Evolutionary conservation across 306 rosid genomes (phyloP).

Genomic region (Ormosia emarginata): DNA sequence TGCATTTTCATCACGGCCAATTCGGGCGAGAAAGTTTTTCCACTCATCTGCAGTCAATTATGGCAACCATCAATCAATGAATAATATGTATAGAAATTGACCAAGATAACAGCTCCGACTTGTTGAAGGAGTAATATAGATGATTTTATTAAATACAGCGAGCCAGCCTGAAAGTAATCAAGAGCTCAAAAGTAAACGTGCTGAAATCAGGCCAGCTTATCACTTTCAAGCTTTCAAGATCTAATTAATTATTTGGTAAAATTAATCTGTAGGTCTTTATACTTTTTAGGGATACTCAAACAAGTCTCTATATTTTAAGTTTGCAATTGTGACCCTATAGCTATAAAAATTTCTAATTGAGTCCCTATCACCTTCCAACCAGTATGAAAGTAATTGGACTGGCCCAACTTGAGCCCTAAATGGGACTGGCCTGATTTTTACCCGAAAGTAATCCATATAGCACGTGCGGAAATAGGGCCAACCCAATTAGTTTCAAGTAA

Average conservation of each 20-base stretch:
- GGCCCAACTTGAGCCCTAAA: background rate
- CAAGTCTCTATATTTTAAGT: background rate
- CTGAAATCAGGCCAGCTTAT: background rate
- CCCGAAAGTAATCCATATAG: background rate
- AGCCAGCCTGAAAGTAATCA: background rate
- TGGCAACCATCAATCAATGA: background rate
- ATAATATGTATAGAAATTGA: background rate
- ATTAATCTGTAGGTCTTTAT: background rate
- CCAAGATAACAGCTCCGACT: background rate
- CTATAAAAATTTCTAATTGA: no score
- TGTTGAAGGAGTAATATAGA: background rate
- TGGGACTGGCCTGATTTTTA: background rate
- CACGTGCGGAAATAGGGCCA: background rate
- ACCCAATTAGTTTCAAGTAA: background rate
- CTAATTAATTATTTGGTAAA: background rate
- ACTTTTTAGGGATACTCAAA: background rate
- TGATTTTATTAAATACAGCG: background rate
- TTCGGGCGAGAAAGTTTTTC: slow-evolving; percentile 88
- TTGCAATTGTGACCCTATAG: background rate
- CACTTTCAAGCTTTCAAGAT: background rate
- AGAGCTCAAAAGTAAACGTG: background rate
- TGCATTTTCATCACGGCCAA: slow-evolving; percentile 75
- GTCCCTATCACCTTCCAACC: no score
- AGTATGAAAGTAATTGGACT: background rate
- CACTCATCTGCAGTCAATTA: slow-evolving; percentile 68